Base-by-base conservation (phyloP, 345 rosid genomes). In the Linum usitatissimum region DNA sequence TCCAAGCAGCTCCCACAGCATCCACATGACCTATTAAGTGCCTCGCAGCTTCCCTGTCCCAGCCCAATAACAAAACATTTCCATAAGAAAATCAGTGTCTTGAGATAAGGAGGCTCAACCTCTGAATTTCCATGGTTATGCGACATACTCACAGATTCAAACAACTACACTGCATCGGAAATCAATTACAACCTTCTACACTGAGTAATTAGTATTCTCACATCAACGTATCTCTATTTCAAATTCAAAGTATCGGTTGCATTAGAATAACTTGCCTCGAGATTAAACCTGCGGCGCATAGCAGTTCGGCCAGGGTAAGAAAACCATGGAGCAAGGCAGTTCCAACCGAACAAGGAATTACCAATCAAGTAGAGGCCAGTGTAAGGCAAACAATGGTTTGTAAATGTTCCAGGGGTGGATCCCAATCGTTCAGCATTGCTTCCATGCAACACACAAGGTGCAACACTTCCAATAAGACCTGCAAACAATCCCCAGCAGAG, bases 381-480 rank as follows among this genome's bases (percentile, higher is more conserved):
- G 73, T 91, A 91, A 6, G 88, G 71, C 77, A 87, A 69, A 70
- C 98, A 86, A 61, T 86, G 95, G 67, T 68, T 81, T n/a, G 93
- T 73, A 77, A 92, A 92, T 31, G 88, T 83, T 66, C 90, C 95
- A 0, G 93, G 79, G 61, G 74, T 67, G 60, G 93, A 83, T 15
- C 84, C 88, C 63, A 92, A 86, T 70, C 98, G 85, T 81, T 89
- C 98, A 20, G 70, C 94, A 73, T 89, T 89, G 68, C 82, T 84
- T 75, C 98, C 98, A 75, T 88, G 81, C 53, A 92, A 73, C 76
- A 87, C 88, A 63, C 97, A 89, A 0, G 98, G 97, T 38, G 90
- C 95, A 69, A 81, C 45, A 64, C 93, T 81, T 78, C 98, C 97
- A 72, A 92, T 89, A 30, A 89, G 86, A 79, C 98, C 98, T 86